A percentile compares a stretch with the other conserved stretches of the same genome.
These are phyloP conservation scores for Cercospora sesami DNA, from an alignment of 2,329 filamentous ascomycete species.

Conservation along the genomic window DNA sequence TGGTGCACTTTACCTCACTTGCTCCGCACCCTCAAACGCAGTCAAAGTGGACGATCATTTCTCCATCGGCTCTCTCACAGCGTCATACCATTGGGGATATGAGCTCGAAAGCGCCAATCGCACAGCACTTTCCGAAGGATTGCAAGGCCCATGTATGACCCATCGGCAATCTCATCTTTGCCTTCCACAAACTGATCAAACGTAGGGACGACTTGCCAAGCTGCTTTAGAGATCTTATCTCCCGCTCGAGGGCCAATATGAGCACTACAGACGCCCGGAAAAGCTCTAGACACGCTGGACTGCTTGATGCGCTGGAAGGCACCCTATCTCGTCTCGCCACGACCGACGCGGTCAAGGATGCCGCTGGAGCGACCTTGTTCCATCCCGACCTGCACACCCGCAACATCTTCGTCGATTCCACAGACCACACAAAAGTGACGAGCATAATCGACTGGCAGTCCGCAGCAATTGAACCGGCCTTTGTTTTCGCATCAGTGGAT, in stretches of 20 bases:
- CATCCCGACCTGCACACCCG: conserved; percentile 38
- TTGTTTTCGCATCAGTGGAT: conserved; percentile 20
- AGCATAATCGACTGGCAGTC: conserved; percentile 42
- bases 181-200: background rate
- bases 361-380: conserved; percentile 26
- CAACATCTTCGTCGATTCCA: conserved; percentile 40
- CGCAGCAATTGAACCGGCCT: conserved; percentile 24
- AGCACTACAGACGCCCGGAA: background rate
- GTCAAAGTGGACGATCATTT: background rate
- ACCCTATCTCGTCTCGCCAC: background rate
- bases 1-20: background rate
- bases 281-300: background rate
- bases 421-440: conserved; percentile 35
- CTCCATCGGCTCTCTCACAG: background rate
- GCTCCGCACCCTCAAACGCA: background rate
- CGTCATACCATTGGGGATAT: background rate
- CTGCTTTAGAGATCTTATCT: background rate
- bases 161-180: background rate
- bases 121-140: background rate
- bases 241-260: background rate
- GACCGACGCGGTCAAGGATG: background rate
- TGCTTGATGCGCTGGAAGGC: background rate
- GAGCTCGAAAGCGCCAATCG: background rate
- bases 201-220: background rate
- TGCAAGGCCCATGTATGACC: background rate